Evolutionary conservation across 2,329 filamentous ascomycete species (phyloP).

Genomic region (Graphium sp.): DNA sequence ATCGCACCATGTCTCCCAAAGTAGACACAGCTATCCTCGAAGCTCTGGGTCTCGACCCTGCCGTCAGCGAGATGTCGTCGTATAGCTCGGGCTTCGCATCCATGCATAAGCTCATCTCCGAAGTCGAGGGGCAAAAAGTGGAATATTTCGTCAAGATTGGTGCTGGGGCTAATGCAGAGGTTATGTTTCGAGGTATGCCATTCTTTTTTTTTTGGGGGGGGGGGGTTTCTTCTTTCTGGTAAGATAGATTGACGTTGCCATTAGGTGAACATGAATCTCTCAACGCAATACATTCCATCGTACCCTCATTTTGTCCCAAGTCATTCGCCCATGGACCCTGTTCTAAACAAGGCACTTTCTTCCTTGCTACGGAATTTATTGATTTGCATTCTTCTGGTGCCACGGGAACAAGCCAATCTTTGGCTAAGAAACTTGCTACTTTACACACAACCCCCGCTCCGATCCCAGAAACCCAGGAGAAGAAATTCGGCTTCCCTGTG

Average conservation of each 20-base stretch:
- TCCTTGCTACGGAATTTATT: conserved; percentile 66
- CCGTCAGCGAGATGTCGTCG: conserved; percentile 33
- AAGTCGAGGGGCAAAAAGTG: conserved; percentile 27
- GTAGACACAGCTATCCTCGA: conserved; percentile 46
- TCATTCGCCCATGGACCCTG: conserved; percentile 56
- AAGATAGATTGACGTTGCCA: neutral
- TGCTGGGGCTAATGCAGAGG: conserved; percentile 34
- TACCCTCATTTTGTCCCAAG: conserved; percentile 60
- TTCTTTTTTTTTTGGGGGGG: neutral
- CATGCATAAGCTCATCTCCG: conserved; percentile 39
- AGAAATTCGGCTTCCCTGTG: conserved; percentile 67
- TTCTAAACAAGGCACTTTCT: conserved; percentile 32
- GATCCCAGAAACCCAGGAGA: conserved; percentile 35
- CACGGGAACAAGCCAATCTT: conserved; percentile 30
- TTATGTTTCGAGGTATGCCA: conserved; percentile 50
- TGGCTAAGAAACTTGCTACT: conserved; percentile 63
- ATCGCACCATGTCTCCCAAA: conserved; percentile 26
- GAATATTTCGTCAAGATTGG: conserved; percentile 62
- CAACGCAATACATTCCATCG: conserved; percentile 57
- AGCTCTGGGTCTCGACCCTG: conserved; percentile 40
- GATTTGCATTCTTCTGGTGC: conserved; percentile 33
- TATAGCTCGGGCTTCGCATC: conserved; percentile 54
- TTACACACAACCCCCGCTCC: conserved; percentile 66
- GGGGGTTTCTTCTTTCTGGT: neutral
- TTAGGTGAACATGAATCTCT: conserved; percentile 69